Conservation (phyloP, 345 rosid genomes). For the Brassica nigra region DNA sequence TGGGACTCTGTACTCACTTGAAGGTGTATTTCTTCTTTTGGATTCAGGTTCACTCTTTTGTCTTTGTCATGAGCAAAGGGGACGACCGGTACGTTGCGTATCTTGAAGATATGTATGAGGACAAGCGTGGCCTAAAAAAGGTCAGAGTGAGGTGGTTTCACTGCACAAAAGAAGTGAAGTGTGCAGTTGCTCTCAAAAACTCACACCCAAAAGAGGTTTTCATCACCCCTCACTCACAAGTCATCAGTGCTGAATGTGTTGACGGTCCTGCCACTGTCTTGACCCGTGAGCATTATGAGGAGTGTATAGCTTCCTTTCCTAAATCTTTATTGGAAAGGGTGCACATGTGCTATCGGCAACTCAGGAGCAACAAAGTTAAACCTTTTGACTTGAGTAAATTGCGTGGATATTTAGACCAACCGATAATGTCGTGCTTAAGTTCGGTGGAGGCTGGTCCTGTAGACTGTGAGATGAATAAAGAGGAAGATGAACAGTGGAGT, state of each 20-base stretch:
- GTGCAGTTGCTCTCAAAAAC: conserved; percentile 64
- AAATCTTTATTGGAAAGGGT: conserved; percentile 59
- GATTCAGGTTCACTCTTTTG: conserved; percentile 83
- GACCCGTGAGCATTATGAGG: conserved; percentile 74
- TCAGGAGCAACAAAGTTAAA: conserved; percentile 74
- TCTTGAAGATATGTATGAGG: conserved; percentile 98
- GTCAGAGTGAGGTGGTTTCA: conserved; percentile 99
- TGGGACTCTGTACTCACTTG: conserved; percentile 26
- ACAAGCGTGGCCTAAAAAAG: conserved; percentile 89
- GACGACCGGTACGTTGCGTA: conserved; percentile 80
- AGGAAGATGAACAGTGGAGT: conserved; percentile 60
- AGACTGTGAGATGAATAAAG: conserved; percentile 49
- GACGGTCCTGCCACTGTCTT: conserved; percentile 89
- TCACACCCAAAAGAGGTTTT: conserved; percentile 92
- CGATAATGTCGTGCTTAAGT: conserved; percentile 67
- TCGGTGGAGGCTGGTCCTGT: conserved; percentile 50
- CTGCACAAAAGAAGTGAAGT: conserved; percentile 85
- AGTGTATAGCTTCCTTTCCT: conserved; percentile 66
- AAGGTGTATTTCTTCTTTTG: conserved; percentile 24
- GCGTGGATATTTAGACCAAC: conserved; percentile 83
- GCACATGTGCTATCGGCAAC: conserved; percentile 82
- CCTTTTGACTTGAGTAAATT: conserved; percentile 82
- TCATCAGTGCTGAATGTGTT: conserved; percentile 94
- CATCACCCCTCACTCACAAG: conserved; percentile 89
- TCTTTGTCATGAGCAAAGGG: conserved; percentile 89